Evolutionary conservation across 1,284 basidiomycete genomes (phyloP), one percentile per base, ranked within the genome.

Genomic region (Amylostereum areolatum): DNA sequence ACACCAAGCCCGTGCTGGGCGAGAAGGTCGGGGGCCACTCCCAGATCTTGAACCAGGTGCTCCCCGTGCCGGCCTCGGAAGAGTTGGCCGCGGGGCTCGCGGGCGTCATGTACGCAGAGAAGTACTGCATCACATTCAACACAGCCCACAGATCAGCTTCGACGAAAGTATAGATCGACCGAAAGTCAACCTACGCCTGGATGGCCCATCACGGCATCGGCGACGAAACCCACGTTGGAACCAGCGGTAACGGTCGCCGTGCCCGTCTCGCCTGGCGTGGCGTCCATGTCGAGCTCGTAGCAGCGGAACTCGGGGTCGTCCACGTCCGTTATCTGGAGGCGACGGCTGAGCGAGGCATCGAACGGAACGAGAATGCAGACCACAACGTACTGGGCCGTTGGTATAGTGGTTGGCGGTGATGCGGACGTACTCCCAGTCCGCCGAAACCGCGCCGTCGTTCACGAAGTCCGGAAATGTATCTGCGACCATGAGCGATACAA

Each of bases 331-430:
- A 63, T 60, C 54, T 57, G 43, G 1, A 35, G 31, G 47, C 34
- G 11, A 46, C 11, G n/a, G 8, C 18, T 18, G 18, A 18, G 18
- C 18, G 18, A 18, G 18, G 18, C 18, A 18, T 18, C 18, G 18
- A 18, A 5, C n/a, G 3, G 33, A 41, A 37, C 10, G 24, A 31
- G 18, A 3, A 24, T 30, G 32, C 42, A 46, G 41, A 48, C 7
- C 25, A 43, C 24, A n/a, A 24, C 62, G 24, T 27, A 73, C 71
- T 2, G 73, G 73, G 35, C 58, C 58, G n/a, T 67, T 68, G 33
- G 57, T 61, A 51, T 73, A 64, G 57, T 61, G 72, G 61, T 76
- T 75, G 57, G 73, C 72, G 12, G 72, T 75, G 56, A 62, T 51
- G 33, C 73, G 63, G 50, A 75, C 68, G 52, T 75, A 67, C 8